phyloP scores from a whole-genome alignment of 1,284 basidiomycete genomes.

The Cystobasidium pallidum region DNA sequence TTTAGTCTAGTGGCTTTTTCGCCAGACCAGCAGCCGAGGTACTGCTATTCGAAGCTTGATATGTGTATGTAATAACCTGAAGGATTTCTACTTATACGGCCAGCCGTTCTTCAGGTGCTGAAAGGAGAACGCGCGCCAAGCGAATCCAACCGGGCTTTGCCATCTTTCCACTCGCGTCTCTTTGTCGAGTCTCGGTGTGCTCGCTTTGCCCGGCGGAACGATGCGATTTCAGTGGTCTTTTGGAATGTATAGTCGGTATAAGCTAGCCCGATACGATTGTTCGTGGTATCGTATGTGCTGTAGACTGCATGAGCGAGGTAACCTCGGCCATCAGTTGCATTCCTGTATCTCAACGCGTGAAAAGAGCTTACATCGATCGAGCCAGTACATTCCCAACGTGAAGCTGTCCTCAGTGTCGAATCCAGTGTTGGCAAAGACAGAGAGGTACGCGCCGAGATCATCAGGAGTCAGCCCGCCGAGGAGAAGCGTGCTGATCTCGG shows the following conservation, averaged over 20 bases:
- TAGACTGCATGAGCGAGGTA: constrained; percentile 7
- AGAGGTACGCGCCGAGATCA: constrained; percentile 18
- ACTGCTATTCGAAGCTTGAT: too few species aligned
- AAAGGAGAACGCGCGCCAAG: constrained; percentile 33
- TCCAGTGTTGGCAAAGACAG: constrained; percentile 31
- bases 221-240: constrained; percentile 29
- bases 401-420: constrained; percentile 24
- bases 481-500: constrained; percentile 25
- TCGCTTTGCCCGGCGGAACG: constrained; percentile 20
- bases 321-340: neutral
- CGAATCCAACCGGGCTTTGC: constrained; percentile 28
- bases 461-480: constrained; percentile 31
- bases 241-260: constrained; percentile 43
- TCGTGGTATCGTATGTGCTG: constrained; percentile 26
- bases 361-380: constrained; percentile 40
- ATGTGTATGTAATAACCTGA: too few species aligned
- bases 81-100: too few species aligned
- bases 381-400: constrained; percentile 40
- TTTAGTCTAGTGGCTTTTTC: too few species aligned
- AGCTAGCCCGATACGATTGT: constrained; percentile 35
- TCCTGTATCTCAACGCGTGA: neutral
- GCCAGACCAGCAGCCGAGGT: too few species aligned
- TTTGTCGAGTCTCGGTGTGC: constrained; percentile 33
- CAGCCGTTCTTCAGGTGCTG: neutral
- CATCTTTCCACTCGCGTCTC: constrained; percentile 34